Base-by-base conservation (phyloP, 2,329 filamentous ascomycete genomes). In the Microsporum audouinii region DNA sequence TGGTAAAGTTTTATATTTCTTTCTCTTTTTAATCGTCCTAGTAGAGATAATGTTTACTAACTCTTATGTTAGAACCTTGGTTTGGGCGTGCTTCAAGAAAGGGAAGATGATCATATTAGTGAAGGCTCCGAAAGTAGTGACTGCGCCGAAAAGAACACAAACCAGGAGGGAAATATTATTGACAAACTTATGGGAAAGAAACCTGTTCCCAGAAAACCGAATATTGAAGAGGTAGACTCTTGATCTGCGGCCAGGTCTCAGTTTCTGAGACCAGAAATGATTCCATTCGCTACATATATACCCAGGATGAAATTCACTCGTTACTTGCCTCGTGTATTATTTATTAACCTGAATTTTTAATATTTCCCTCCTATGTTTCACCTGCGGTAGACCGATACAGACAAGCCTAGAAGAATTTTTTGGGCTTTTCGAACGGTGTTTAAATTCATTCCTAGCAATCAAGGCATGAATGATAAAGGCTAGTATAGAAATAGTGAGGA, bases 1-100 rank as follows among this genome's bases (percentile, higher is more conserved):
- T 66, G 65, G 65, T 66, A 49, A 34, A 57, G 36, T 27, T 17
- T 31, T n/a, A 39, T 49, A 17, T 61, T 23, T 23, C 17, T 23
- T 23, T 23, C 17, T 23, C 17, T 1, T 23, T 23, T 1, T 23
- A 23, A 23, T 14, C 39, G 10, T 14, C 39, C 39, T 5, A n/a
- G 17, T n/a, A 43, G 39, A 43, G 14, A 5, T 43, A n/a, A 43
- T 62, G 39, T 17, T 1, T 23, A 60, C 60, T 65, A 58, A 65
- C 36, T 17, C 3, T 57, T 29, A 29, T 56, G 58, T 41, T 45
- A 76, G 74, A 73, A 78, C 61, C 69, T 78, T 55, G 75, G 76
- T 4, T 65, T 78, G 8, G 76, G 76, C 7, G 76, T 78, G 4
- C 66, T 78, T 23, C 73, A 76, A 66, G 75, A 78, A 62, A 67